Base-by-base conservation (phyloP, 2,329 filamentous ascomycete species). In the Cylindrodendrum hubeiense region DNA sequence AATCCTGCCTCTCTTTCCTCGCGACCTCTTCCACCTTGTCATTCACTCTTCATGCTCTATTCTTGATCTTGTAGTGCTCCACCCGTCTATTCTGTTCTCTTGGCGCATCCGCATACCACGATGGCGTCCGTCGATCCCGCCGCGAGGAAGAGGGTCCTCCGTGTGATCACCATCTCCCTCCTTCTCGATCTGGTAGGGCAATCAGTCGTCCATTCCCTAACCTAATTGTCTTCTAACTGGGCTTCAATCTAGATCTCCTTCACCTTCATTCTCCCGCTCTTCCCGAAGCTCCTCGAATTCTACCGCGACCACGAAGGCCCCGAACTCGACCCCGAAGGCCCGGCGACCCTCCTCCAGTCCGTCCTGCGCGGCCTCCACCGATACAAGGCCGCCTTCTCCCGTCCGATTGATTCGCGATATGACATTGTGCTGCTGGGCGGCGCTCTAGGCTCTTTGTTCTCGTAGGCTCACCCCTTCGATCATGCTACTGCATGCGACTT, bases 251-350 rank as follows among this genome's bases (percentile, higher is more conserved):
- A 98, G 95, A 93, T 98, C 75, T 98, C 95, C 60, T 99, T 99
- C 80, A 99, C 96, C 30, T 98, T 99, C 78, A 98, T 98, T 77
- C 91, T 99, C 9, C 96, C 96, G 0, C 89, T 99, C 37, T 99
- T 98, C 78, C 96, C 95, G 8, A 95, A 94, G 63, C 91, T 99
- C 47, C 91, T 98, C 80, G 92, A 97, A 75, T 98, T 98, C 87
- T 99, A 98, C 84, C 93, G 94, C 81, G 91, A 93, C 77, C 89
- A 90, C 80, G 95, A 98, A 81, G 87, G 87, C 43, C 82, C 85
- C 24, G 75, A 82, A n/a, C 73, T 80, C 58, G 75, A 81, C 44
- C 73, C 78, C 52, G 82, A 82, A 59, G 81, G 82, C 37, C 82
- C 86, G 3, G 80, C 83, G 63, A 94, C 93, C 1, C 82, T 97